phyloP scores from a whole-genome alignment of 164 flowering plant species.

The Berberis vulgaris region DNA sequence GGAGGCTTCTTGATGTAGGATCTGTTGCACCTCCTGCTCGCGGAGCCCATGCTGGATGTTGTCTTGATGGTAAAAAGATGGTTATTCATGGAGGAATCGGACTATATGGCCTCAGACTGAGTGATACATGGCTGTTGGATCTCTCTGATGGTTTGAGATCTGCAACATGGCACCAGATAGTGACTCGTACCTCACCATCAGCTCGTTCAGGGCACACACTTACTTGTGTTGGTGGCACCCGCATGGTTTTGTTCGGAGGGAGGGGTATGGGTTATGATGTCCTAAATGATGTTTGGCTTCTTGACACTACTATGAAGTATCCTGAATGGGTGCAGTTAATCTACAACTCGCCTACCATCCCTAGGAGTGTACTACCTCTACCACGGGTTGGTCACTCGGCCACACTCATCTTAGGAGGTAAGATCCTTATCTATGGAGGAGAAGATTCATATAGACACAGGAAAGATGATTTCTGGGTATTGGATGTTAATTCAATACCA shows the following conservation, averaged over 20 bases:
- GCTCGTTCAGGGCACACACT: conserved; percentile 93
- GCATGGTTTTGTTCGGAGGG: conserved; percentile 72
- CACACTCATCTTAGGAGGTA: conserved; percentile 58
- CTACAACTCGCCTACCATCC: conserved; percentile 34
- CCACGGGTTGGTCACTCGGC: conserved; percentile 97
- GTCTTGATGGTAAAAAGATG: conserved; percentile 47
- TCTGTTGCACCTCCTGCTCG: conserved; percentile 61
- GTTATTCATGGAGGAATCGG: conserved; percentile 92
- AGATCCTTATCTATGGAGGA: conserved; percentile 73
- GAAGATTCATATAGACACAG: conserved; percentile 73
- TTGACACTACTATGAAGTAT: conserved; percentile 31
- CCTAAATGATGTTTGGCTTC: conserved; percentile 75
- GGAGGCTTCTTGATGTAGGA: conserved; percentile 68
- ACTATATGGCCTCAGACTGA: conserved; percentile 43
- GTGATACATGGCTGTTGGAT: conserved; percentile 79
- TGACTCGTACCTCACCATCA: conserved; percentile 48
- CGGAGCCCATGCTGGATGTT: conserved; percentile 89
- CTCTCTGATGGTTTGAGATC: conserved; percentile 38
- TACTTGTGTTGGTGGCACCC: conserved; percentile 47
- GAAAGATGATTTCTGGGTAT: conserved; percentile 79
- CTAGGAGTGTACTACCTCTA: conserved; percentile 38
- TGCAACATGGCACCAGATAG: conserved; percentile 60
- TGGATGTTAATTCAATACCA: conserved; percentile 42
- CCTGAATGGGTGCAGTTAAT: conserved; percentile 48
- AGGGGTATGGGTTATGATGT: conserved; percentile 81